Conservation (phyloP, 2,329 filamentous ascomycete species). For the Knufia petricola region DNA sequence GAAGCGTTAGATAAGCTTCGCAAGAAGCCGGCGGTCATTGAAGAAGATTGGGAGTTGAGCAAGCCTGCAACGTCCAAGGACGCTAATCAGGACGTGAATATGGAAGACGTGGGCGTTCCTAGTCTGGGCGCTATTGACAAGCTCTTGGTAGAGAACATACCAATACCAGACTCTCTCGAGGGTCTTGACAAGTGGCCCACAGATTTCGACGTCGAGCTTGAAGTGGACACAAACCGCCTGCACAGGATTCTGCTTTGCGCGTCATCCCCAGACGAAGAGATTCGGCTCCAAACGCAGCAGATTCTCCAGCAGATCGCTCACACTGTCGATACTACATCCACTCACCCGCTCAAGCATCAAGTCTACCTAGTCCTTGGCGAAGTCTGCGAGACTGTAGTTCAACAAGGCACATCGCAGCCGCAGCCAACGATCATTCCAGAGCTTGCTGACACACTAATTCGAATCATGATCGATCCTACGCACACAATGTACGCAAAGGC, state of each 20-base stretch:
- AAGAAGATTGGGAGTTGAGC: neutral
- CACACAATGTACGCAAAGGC: conserved; percentile 78
- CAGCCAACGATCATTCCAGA: conserved; percentile 66
- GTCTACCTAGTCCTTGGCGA: conserved; percentile 73
- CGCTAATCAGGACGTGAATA: conserved; percentile 4
- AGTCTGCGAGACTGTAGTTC: conserved; percentile 56
- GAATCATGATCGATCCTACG: conserved; percentile 63
- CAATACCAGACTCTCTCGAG: conserved; percentile 34
- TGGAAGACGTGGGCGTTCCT: neutral
- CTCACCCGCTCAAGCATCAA: conserved; percentile 50
- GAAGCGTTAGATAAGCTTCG: conserved; percentile 30
- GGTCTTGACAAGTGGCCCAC: conserved; percentile 34
- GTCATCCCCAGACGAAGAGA: conserved; percentile 62
- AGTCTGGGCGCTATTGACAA: conserved; percentile 38
- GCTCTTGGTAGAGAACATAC: conserved; percentile 43
- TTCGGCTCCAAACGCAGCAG: conserved; percentile 66
- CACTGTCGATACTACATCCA: conserved; percentile 46
- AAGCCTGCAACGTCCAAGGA: neutral
- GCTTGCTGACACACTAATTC: conserved; percentile 62
- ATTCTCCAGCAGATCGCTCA: conserved; percentile 46
- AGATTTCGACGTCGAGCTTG: conserved; percentile 63
- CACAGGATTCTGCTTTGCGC: conserved; percentile 63
- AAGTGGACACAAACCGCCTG: conserved; percentile 69
- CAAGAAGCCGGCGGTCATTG: conserved; percentile 10
- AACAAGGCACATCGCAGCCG: conserved; percentile 31